Base-by-base conservation (phyloP, 1,284 basidiomycete species). In the Ustilago hordei region DNA sequence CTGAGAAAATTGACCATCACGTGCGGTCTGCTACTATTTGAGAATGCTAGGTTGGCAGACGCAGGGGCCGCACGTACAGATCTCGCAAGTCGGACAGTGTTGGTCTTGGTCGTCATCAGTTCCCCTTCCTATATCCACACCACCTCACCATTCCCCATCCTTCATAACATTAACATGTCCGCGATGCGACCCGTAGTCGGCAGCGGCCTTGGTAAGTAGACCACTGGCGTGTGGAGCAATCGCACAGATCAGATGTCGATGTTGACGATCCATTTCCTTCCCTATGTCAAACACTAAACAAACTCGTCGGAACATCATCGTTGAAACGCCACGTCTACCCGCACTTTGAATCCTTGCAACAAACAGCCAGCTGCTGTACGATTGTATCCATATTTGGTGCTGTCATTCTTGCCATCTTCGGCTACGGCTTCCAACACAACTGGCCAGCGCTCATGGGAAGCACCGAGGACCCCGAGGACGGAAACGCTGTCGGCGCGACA, bases 331-430 rank as follows among this genome's bases (percentile, higher is more conserved):
- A 8, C 32, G 13, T 41, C 35, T 8, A 8, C 32, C 34, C 55
- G n/a, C 3, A 35, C 34, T 28, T 28, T 3, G 23, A 28, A 32
- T 28, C 31, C 11, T 45, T 13, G 9, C 32, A 43, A 8, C 32
- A 47, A 23, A 28, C 75, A 89, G 89, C 89, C 32, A 86, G 86
- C 56, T 89, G 88, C 86, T 90, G 89, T 78, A 88, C 88, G 43
- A 85, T 89, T 57, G 85, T 90, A 55, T 88, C 87, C 11, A 68
- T 88, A 52, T 89, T 89, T 55, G 89, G 88, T n/a, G 87, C 88
- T 31, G 79, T 89, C 71, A 89, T 89, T 73, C 87, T 90, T 36
- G 72, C 87, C 50, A 87, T 84, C 57, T 81, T 85, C 34, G 80
- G 80, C 12, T 83, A 78, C 41, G 84, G 78, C 12, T 82, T 81